Evolutionary conservation across 2,329 filamentous ascomycete genomes (phyloP).

Genomic region (Colletotrichum sp.): DNA sequence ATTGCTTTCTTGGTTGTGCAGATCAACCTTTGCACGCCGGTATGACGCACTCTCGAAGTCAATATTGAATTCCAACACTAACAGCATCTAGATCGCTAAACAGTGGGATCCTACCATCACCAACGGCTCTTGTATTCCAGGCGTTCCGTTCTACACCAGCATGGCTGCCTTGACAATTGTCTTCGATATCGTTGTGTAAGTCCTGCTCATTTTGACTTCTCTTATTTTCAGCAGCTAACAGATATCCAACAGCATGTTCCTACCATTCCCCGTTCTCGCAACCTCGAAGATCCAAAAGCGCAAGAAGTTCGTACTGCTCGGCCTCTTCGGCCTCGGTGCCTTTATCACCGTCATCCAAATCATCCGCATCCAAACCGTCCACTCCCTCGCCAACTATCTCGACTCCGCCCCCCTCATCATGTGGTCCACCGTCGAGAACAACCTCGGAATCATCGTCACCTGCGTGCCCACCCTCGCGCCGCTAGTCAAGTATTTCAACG

Average conservation of each 20-base stretch:
- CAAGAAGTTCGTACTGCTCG: slow-evolving; percentile 47
- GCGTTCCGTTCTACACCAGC: slow-evolving; percentile 47
- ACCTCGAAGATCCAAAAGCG: slow-evolving; percentile 39
- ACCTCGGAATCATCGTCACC: slow-evolving; percentile 49
- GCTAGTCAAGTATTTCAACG: slow-evolving; percentile 40
- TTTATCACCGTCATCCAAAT: slow-evolving; percentile 58
- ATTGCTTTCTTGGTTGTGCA: slow-evolving; percentile 40
- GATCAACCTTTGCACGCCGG: slow-evolving; percentile 40
- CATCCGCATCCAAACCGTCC: slow-evolving; percentile 54
- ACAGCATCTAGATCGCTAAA: slow-evolving; percentile 28
- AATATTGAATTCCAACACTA: background rate
- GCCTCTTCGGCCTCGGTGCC: slow-evolving; percentile 51
- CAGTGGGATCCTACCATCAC: slow-evolving; percentile 46
- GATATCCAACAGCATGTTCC: slow-evolving; percentile 35
- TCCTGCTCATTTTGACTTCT: rapidly evolving
- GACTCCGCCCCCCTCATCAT: slow-evolving; percentile 48
- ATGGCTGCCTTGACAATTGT: slow-evolving; percentile 45
- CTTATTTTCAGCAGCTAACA: background rate
- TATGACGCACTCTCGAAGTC: slow-evolving; percentile 5
- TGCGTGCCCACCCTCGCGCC: slow-evolving; percentile 49
- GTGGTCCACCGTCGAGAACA: slow-evolving; percentile 51
- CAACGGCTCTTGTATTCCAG: slow-evolving; percentile 40
- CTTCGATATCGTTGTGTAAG: slow-evolving; percentile 46
- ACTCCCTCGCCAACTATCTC: slow-evolving; percentile 46
- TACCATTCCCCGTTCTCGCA: slow-evolving; percentile 46